Evolutionary conservation across 768 basidiomycete species (phyloP), one percentile per base, ranked within the genome.

Genomic region (Termitomyces bulborhizus): DNA sequence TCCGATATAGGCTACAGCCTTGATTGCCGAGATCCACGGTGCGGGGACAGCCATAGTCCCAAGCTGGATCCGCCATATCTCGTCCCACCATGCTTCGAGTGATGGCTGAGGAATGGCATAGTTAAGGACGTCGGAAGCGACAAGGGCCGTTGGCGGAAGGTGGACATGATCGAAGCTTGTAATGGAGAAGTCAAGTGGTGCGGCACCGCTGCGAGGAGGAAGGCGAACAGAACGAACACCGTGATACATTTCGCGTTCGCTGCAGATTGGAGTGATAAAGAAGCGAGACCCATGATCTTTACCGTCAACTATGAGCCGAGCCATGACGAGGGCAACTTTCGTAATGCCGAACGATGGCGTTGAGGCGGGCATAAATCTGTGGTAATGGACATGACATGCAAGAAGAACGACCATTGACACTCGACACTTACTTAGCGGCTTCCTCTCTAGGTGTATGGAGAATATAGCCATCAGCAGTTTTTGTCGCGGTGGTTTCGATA

Each of bases 301-400:
- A 8, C 73, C 73, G 45, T 79, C 70, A 8, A 83, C 74, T 18
- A 83, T 77, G 27, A 84, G 66, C 36, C 73, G 72, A 12, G 82
- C 82, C 74, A 82, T 80, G 27, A 83, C 80, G 32, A 84, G 59
- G 13, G 81, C 80, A 5, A 83, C 70, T 56, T 81, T 82, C 1
- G 79, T 70, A n/a, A 81, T 71, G 5, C 76, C 75, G 60, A 80
- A 81, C 6, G 69, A 63, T 1, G 82, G 81, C 11, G 77, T 78
- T 3, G 82, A 77, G 24, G 80, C 75, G 8, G 82, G 81, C 81
- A 84, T 83, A 60, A 81, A 83, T 59, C 83, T 83, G 55, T 31
- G 49, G 31, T 34, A 46, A 48, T 49, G 42, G 60, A 45, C 50
- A 56, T 53, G 27, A 44, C n/a, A 44, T 46, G 32, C 52, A 48